Conservation (phyloP, 139 green algal genomes). For the Chlamydomonas incerta region DNA sequence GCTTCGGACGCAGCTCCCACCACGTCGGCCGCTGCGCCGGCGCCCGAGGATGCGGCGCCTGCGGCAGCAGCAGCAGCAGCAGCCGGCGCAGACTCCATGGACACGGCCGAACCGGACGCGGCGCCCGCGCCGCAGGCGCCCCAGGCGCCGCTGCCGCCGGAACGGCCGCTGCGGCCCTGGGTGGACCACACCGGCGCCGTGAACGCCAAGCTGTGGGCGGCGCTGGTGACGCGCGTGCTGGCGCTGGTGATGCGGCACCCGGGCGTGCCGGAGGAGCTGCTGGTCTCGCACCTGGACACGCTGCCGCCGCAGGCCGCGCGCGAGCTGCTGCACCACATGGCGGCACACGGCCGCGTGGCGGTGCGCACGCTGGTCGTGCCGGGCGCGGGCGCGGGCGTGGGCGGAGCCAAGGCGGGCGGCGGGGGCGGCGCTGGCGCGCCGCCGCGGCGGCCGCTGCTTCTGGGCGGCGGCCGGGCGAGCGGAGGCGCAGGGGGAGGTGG, state of each 20-base stretch:
- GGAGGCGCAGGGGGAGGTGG: not conserved
- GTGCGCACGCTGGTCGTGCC: not conserved
- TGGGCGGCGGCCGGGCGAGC: not conserved
- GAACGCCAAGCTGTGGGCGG: conserved; percentile 14
- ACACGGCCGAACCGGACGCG: not conserved
- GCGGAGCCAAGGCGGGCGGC: too few relatives aligned
- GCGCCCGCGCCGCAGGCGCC: not conserved
- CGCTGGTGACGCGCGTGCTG: conserved; percentile 23
- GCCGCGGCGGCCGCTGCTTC: conserved; percentile 10
- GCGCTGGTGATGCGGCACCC: conserved; percentile 28
- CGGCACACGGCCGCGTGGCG: not conserved
- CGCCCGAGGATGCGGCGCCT: not conserved
- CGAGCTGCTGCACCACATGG: conserved; percentile 17
- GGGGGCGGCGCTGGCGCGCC: too few relatives aligned
- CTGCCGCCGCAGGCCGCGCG: conserved; percentile 7
- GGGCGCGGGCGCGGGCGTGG: too few relatives aligned
- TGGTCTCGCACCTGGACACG: not conserved
- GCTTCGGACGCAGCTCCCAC: not conserved
- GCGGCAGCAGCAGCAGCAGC: not conserved
- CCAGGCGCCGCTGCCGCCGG: not conserved
- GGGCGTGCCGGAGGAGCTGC: conserved; percentile 9
- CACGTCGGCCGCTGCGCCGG: not conserved
- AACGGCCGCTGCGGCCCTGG: conserved; percentile 33
- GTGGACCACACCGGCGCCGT: conserved; percentile 15
- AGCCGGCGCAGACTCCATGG: not conserved